Evolutionary conservation across 805 yeast genomes (phyloP).

Genomic region (Debaryomyces maramus): DNA sequence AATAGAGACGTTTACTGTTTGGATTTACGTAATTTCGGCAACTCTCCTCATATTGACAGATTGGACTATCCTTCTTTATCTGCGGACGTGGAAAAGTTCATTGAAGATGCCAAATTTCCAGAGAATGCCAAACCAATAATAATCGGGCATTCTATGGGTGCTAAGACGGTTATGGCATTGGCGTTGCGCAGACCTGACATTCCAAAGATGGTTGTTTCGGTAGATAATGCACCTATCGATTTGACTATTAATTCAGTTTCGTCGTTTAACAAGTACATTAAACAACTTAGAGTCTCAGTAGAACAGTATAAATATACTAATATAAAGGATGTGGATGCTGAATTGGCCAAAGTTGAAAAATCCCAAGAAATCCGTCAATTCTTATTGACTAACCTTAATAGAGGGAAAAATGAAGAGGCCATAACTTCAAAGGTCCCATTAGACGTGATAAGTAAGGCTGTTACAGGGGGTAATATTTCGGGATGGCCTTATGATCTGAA

Average conservation of each 20-base stretch:
- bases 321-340: conserved; percentile 66
- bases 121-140: conserved; percentile 53
- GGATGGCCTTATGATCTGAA: conserved; percentile 72
- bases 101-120: conserved; percentile 42
- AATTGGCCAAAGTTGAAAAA: conserved; percentile 62
- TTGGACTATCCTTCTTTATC: conserved; percentile 83
- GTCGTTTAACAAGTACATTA: conserved; percentile 66
- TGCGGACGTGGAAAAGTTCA: conserved; percentile 78
- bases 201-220: conserved; percentile 64
- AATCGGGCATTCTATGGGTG: conserved; percentile 90
- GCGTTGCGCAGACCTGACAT: conserved; percentile 66
- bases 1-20: conserved; percentile 62
- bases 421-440: conserved; percentile 67
- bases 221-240: conserved; percentile 88
- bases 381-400: conserved; percentile 64
- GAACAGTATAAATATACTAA: conserved; percentile 46
- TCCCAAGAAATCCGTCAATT: conserved; percentile 68
- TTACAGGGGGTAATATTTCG: conserved; percentile 66
- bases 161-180: conserved; percentile 88
- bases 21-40: conserved; percentile 90
- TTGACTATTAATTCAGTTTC: conserved; percentile 48
- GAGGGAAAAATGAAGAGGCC: conserved; percentile 40
- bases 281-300: conserved; percentile 58
- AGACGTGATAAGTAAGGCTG: conserved; percentile 59
- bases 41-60: conserved; percentile 71